A percentile compares a stretch with the other conserved stretches of the same genome.
These are phyloP conservation scores for Senna tora DNA, from an alignment of 306 rosid species.

Conservation along the genomic window DNA sequence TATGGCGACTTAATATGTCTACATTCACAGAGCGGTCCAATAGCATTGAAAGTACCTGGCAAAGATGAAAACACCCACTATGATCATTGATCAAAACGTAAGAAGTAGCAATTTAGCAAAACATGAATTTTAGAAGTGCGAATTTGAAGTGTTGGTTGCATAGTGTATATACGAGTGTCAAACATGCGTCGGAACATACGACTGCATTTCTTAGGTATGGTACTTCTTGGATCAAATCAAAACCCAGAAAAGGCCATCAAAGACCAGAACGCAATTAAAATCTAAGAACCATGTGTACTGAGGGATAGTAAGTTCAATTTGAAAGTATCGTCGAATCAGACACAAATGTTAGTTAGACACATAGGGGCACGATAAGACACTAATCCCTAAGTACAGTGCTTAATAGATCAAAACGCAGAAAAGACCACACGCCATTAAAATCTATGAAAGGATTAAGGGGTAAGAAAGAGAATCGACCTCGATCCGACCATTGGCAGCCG, in stretches of 20 bases:
- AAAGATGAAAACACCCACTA: slow-evolving; percentile 39
- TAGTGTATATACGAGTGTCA: not conserved
- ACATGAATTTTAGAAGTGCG: not conserved
- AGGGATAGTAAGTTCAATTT: no score
- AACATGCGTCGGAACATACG: not conserved
- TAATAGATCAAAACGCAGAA: no score
- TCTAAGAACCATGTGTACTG: not conserved
- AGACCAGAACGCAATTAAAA: slow-evolving; percentile 9
- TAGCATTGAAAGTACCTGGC: slow-evolving; percentile 68
- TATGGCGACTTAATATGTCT: slow-evolving; percentile 69
- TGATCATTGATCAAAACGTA: slow-evolving; percentile 13
- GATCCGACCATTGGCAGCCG: slow-evolving; percentile 80
- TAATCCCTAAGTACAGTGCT: no score
- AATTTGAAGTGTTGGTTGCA: not conserved
- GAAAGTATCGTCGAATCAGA: no score
- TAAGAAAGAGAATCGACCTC: slow-evolving; percentile 51
- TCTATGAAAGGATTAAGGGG: not conserved
- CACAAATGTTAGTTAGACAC: no score
- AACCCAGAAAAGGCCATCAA: slow-evolving; percentile 17
- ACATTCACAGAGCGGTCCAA: slow-evolving; percentile 62
- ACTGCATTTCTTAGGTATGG: not conserved
- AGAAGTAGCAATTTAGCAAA: not conserved
- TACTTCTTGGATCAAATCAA: slow-evolving; percentile 3
- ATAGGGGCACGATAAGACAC: no score
- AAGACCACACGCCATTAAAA: not conserved